phyloP scores from a whole-genome alignment of 495 filamentous ascomycete genomes.

The Aspergillus conjunctus region DNA sequence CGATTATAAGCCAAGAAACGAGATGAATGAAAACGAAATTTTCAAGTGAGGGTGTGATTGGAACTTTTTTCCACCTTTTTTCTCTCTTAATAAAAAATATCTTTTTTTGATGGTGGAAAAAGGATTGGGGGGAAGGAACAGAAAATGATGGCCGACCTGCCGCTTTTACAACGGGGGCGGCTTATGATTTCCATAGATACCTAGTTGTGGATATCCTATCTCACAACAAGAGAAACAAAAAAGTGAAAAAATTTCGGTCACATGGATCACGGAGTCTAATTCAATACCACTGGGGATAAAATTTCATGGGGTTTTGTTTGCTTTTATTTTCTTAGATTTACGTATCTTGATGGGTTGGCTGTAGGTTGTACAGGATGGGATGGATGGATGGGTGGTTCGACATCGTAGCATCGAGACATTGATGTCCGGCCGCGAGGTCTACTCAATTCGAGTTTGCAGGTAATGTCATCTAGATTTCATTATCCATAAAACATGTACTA shows the following conservation, averaged over 20 bases:
- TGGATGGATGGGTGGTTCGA: too few species aligned
- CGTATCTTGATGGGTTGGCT: background rate
- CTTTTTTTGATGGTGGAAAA: background rate
- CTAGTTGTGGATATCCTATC: background rate
- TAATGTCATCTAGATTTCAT: background rate
- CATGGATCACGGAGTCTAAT: constrained; percentile 12
- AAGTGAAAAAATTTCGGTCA: background rate
- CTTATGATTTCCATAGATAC: constrained; percentile 1
- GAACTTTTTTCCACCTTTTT: background rate
- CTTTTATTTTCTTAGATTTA: background rate
- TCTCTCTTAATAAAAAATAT: background rate
- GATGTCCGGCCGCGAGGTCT: too few species aligned
- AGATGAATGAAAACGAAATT: constrained; percentile 25
- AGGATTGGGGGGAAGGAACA: background rate
- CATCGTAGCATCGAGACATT: too few species aligned
- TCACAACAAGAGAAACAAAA: background rate
- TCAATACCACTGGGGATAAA: constrained; percentile 9
- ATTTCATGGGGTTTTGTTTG: background rate
- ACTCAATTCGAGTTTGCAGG: background rate
- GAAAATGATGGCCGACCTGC: background rate
- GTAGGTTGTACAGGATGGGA: too few species aligned
- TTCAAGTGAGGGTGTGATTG: constrained; percentile 7
- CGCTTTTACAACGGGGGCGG: background rate
- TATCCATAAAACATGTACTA: too few species aligned
- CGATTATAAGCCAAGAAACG: constrained; percentile 24